Evolutionary conservation across 2,329 filamentous ascomycete genomes (phyloP).

Genomic region (Aspergillus neoniger): DNA sequence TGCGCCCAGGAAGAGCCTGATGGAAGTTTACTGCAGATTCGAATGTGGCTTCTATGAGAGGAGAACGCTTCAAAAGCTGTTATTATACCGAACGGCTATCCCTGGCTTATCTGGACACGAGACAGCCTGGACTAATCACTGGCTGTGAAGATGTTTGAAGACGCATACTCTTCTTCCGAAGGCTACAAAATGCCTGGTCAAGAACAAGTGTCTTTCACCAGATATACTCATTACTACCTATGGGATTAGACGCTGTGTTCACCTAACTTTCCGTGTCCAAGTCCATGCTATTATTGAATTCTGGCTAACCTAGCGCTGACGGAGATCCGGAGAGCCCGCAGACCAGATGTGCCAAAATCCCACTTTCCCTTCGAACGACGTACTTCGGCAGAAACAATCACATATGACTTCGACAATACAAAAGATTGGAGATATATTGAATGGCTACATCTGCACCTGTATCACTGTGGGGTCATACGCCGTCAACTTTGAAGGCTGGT

Average conservation of each 20-base stretch:
- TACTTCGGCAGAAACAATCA: neutral
- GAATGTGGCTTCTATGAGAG: neutral
- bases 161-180: neutral
- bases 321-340: neutral
- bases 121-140: neutral
- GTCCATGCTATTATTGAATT: neutral
- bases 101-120: neutral
- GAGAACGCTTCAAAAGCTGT: neutral
- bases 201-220: neutral
- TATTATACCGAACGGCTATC: too few species aligned
- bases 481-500: neutral
- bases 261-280: neutral
- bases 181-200: neutral
- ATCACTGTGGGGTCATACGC: neutral
- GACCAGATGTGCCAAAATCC: neutral
- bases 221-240: neutral
- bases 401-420: neutral
- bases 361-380: neutral
- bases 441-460: neutral
- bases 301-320: neutral
- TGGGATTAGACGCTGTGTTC: neutral
- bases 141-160: neutral
- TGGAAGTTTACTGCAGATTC: too few species aligned
- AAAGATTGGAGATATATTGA: neutral
- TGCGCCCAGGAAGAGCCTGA: too few species aligned